Conservation (phyloP, 352 stramenopile genomes). For the Plasmopara viticola region DNA sequence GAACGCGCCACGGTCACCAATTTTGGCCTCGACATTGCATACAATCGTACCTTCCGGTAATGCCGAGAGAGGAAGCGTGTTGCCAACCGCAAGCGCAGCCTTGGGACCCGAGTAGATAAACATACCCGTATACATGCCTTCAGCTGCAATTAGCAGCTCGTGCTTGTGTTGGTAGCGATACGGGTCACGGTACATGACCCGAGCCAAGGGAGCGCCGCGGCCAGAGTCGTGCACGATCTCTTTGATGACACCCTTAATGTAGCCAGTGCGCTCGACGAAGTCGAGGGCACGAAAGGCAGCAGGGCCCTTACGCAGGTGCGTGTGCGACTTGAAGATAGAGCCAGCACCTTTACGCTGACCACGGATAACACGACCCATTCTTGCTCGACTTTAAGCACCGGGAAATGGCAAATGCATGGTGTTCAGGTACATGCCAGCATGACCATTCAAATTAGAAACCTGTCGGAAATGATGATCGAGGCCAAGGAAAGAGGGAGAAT, state of each 20-base stretch:
- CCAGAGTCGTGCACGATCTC: conserved; percentile 99
- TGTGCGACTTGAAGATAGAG: conserved; percentile 82
- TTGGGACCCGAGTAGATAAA: conserved; percentile 99
- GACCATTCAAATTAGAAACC: conserved; percentile 13
- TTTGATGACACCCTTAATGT: conserved; percentile 98
- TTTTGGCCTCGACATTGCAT: conserved; percentile 96
- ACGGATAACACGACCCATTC: conserved; percentile 86
- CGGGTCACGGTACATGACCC: conserved; percentile 91
- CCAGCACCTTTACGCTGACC: conserved; percentile 85
- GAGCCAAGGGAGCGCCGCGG: conserved; percentile 93
- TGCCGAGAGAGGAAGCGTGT: conserved; percentile 92
- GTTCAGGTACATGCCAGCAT: conserved; percentile 4
- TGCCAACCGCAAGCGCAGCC: conserved; percentile 92
- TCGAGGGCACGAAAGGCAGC: conserved; percentile 71
- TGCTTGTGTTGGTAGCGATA: conserved; percentile 89
- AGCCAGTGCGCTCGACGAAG: conserved; percentile 94
- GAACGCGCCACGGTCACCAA: conserved; percentile 95
- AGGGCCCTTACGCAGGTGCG: conserved; percentile 66
- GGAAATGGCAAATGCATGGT: conserved; percentile 65
- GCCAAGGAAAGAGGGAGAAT: not conserved
- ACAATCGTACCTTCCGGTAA: conserved; percentile 99
- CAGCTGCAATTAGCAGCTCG: conserved; percentile 96
- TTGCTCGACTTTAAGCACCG: conserved; percentile 35
- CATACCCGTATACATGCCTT: conserved; percentile 98
- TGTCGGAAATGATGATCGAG: conserved; percentile 4